phyloP scores from a whole-genome alignment of 2,329 filamentous ascomycete genomes.

The Colletotrichum eremochloae region DNA sequence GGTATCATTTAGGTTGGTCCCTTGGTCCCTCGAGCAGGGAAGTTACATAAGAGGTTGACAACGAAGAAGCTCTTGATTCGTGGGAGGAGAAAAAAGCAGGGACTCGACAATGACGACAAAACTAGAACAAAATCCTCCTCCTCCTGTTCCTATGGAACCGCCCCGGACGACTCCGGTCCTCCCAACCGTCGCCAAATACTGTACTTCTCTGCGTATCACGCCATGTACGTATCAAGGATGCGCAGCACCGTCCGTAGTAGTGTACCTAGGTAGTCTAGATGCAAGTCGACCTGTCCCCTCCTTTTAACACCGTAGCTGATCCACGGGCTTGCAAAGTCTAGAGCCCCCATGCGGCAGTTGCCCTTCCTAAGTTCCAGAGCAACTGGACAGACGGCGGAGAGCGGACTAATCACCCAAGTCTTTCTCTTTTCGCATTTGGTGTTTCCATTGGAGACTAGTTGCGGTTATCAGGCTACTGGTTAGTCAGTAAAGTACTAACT shows the following conservation, averaged over 20 bases:
- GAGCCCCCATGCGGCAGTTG: constrained; percentile 10
- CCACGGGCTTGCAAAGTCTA: background rate
- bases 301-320: background rate
- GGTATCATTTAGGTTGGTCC: constrained; percentile 24
- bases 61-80: background rate
- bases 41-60: background rate
- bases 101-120: constrained; percentile 14
- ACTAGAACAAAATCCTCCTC: background rate
- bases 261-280: too few species aligned
- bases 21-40: constrained; percentile 8
- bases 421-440: background rate
- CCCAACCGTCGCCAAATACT: background rate
- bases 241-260: background rate
- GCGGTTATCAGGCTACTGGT: too few species aligned
- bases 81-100: background rate
- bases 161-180: constrained; percentile 4
- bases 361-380: constrained; percentile 11
- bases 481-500: too few species aligned
- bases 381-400: background rate
- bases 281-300: background rate
- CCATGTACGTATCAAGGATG: background rate
- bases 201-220: background rate
- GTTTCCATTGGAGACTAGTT: too few species aligned
- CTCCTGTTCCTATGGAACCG: constrained; percentile 6
- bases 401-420: background rate